These are phyloP conservation scores for Geosiphon pyriformis DNA, from an alignment of 192 early-diverging fungal genomes.

Conservation along the genomic window DNA sequence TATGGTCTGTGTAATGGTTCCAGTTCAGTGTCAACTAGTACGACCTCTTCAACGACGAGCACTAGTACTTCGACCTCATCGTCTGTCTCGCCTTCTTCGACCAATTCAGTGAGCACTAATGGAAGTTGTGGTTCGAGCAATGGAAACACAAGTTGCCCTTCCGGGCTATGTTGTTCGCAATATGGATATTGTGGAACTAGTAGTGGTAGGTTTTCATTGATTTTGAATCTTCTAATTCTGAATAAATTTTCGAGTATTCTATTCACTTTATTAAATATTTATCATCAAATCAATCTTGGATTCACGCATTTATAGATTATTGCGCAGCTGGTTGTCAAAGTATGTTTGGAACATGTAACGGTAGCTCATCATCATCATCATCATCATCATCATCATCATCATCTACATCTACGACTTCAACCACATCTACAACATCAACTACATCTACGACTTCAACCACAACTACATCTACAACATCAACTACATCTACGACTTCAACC, in stretches of 20 bases:
- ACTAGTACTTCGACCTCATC: too few relatives aligned
- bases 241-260: background rate
- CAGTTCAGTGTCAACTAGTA: too few relatives aligned
- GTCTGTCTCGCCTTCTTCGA: background rate
- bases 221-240: background rate
- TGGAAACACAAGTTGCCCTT: background rate
- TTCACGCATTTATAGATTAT: too few relatives aligned
- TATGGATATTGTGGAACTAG: background rate
- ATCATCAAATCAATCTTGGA: too few relatives aligned
- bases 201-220: background rate
- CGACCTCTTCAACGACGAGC: too few relatives aligned
- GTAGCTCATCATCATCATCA: too few relatives aligned
- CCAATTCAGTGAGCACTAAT: background rate
- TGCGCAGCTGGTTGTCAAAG: background rate
- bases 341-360: background rate
- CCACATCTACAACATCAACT: too few relatives aligned
- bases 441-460: too few relatives aligned
- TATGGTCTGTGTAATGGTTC: background rate
- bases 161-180: background rate
- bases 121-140: background rate
- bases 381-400: too few relatives aligned
- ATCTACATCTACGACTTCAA: too few relatives aligned
- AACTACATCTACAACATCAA: too few relatives aligned
- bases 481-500: too few relatives aligned
- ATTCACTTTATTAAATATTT: background rate